Evolutionary conservation across 1,139 yeast genomes (phyloP), one percentile per base, ranked within the genome.

Genomic region (Spathaspora sp.): DNA sequence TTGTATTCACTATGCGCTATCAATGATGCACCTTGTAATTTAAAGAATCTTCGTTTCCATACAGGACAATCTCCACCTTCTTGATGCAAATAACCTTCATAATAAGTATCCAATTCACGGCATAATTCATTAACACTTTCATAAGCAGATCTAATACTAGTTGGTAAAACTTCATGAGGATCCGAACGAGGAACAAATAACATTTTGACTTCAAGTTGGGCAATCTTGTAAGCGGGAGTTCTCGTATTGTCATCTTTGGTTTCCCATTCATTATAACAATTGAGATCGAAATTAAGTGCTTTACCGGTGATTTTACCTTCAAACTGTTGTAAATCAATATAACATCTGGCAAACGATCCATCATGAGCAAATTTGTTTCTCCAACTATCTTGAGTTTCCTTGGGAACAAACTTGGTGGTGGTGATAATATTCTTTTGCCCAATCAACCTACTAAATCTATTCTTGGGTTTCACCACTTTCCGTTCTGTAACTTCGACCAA

Each of bases 221-320:
- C 95, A 53, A 87, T 76, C 38, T 77, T 69, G 60, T 84, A 83
- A 15, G 36, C 36, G 1, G 95, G 89, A 11, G 31, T 42, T 24
- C 45, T 40, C 13, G 63, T 61, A 13, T 71, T 67, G 24, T 66
- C 70, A 1, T 60, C 56, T 37, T 61, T 58, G 4, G 72, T 71
- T 44, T 83, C 86, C 97, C 97, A 91, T 62, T 89, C 96, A 59
- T 89, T 89, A 63, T 80, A 80, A 57, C 93, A 78, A 13, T 82
- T 79, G 47, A 89, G 64, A 45, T 77, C 76, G 57, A 81, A 78
- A 43, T 72, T 72, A 39, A 72, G 69, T 0, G 82, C 73, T 44
- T 68, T 67, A 24, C 88, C 86, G 16, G 77, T 78, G 27, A 85
- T 70, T 39, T 73, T 74, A 23, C 71, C 65, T 56, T 82, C 83